Conservation (phyloP, 169 alveolate species). For the Babesia microti region DNA sequence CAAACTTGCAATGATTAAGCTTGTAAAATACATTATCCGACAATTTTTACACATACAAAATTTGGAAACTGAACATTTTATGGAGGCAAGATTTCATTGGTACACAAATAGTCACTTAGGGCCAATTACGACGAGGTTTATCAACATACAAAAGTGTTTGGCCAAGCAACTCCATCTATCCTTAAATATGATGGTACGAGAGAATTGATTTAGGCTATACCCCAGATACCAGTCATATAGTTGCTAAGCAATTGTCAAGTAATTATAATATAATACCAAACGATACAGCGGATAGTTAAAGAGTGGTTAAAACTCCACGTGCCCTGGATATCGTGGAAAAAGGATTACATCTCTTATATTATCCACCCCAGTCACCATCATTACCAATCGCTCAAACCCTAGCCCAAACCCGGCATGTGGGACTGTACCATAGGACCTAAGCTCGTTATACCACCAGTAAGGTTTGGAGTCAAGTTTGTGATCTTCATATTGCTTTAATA, state of each 20-base stretch:
- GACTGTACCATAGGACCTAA: slow-evolving; percentile 90
- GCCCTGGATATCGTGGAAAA: slow-evolving; percentile 94
- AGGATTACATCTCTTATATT: slow-evolving; percentile 98
- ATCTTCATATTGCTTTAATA: slow-evolving; percentile 78
- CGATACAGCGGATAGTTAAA: too few species aligned
- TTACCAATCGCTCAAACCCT: slow-evolving; percentile 92
- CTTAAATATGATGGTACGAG: too few species aligned
- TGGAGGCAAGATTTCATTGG: slow-evolving; percentile 48
- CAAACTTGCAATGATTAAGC: slow-evolving; percentile 15
- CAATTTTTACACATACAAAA: slow-evolving; percentile 35
- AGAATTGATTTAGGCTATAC: too few species aligned
- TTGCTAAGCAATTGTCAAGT: too few species aligned
- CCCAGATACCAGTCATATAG: too few species aligned
- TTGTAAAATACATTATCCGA: slow-evolving; percentile 38
- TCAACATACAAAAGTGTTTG: too few species aligned
- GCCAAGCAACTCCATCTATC: too few species aligned
- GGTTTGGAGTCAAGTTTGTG: slow-evolving; percentile 64
- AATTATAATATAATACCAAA: too few species aligned
- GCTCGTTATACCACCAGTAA: slow-evolving; percentile 84
- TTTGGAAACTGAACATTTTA: slow-evolving; percentile 12
- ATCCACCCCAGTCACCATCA: slow-evolving; percentile 96
- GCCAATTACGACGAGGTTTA: too few species aligned
- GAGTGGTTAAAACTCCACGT: slow-evolving; percentile 82
- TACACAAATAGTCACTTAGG: background rate
- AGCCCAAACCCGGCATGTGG: slow-evolving; percentile 99